Percentiles rank a stretch among this genome's conserved stretches.
These are phyloP conservation scores for Pythium vanterpoolii DNA, from an alignment of 352 stramenopile genomes.

Conservation along the genomic window DNA sequence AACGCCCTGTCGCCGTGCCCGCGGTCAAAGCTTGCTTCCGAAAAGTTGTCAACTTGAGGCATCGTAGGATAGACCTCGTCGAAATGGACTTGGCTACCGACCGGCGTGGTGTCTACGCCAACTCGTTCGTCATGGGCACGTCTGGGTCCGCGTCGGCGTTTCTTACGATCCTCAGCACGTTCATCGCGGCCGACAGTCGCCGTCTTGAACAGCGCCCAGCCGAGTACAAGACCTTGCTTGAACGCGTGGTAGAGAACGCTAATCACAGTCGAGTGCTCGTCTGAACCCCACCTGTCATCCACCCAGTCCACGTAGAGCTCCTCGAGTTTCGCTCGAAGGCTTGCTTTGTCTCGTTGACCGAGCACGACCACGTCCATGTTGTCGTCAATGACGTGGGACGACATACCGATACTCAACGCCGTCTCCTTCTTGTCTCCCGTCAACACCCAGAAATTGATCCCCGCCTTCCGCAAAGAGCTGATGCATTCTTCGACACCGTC, in stretches of 20 bases:
- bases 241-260: constrained; percentile 79
- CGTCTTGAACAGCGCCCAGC: constrained; percentile 67
- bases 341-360: constrained; percentile 73
- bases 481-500: constrained; percentile 93
- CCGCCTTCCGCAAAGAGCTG: constrained; percentile 86
- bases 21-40: constrained; percentile 51
- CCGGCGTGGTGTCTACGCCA: constrained; percentile 28
- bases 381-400: constrained; percentile 86
- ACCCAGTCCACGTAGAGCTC: constrained; percentile 86
- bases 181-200: constrained; percentile 69
- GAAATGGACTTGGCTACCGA: constrained; percentile 41
- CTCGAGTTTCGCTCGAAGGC: constrained; percentile 69
- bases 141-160: constrained; percentile 48
- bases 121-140: constrained; percentile 37
- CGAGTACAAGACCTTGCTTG: constrained; percentile 61
- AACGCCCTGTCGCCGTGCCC: constrained; percentile 64
- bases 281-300: constrained; percentile 84
- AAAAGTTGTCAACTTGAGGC: constrained; percentile 43
- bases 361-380: constrained; percentile 90
- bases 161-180: constrained; percentile 64
- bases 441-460: constrained; percentile 96
- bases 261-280: constrained; percentile 72
- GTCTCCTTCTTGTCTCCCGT: constrained; percentile 92
- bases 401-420: constrained; percentile 85
- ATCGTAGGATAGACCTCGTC: constrained; percentile 69